Percentiles rank a stretch among this genome's conserved stretches.
Conservation (phyloP, 306 rosid species). For the Carpinus viminea region DNA sequence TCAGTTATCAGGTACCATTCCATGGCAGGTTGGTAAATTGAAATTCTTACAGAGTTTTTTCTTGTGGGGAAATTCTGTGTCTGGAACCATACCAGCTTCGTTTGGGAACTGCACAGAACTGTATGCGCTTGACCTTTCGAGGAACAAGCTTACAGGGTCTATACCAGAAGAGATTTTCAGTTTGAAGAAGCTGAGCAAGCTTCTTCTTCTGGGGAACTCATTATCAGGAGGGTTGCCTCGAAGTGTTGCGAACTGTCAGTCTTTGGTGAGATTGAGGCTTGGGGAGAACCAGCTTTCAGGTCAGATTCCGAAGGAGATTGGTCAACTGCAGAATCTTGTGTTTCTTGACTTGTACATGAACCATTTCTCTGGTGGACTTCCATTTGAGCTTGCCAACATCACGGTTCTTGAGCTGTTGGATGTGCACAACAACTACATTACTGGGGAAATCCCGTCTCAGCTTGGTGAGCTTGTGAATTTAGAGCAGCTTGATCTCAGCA, state of each 20-base stretch:
- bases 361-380: constrained; percentile 75
- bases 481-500: constrained; percentile 95
- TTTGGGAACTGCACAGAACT: constrained; percentile 93
- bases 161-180: constrained; percentile 92
- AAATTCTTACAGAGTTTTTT: constrained; percentile 72
- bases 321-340: constrained; percentile 81
- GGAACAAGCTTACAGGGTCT: constrained; percentile 84
- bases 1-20: constrained; percentile 85
- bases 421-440: constrained; percentile 75
- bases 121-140: constrained; percentile 90
- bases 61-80: constrained; percentile 87
- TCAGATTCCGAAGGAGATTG: constrained; percentile 82
- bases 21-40: constrained; percentile 74
- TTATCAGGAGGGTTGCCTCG: constrained; percentile 67
- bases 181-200: constrained; percentile 91
- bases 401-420: constrained; percentile 90
- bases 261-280: constrained; percentile 82
- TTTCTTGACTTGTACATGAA: constrained; percentile 94
- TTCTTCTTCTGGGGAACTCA: constrained; percentile 88
- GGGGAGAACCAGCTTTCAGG: constrained; percentile 96
- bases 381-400: constrained; percentile 76
- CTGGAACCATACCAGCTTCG: constrained; percentile 84
- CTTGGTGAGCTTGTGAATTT: constrained; percentile 81
- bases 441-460: constrained; percentile 71
- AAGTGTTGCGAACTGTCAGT: constrained; percentile 72